Evolutionary conservation across 352 stramenopile genomes (phyloP).

Genomic region (Phytophthora cactorum): DNA sequence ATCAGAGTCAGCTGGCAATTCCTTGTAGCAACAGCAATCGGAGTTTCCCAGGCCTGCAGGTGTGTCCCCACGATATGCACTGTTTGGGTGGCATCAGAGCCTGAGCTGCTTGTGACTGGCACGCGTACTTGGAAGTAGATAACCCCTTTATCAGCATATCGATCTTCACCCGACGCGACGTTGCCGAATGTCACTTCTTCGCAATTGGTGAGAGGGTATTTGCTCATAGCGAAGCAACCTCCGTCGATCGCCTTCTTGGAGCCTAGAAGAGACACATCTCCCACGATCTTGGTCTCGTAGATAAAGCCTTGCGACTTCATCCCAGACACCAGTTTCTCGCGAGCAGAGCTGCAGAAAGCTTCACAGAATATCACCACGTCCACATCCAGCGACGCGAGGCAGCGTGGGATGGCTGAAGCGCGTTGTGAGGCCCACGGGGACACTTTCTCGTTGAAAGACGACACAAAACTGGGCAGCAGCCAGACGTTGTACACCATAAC

Average conservation of each 20-base stretch:
- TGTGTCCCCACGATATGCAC: constrained; percentile 75
- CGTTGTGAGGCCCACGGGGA: constrained; percentile 55
- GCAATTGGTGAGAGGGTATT: constrained; percentile 58
- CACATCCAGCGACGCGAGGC: constrained; percentile 41
- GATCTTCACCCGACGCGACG: constrained; percentile 61
- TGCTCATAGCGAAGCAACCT: constrained; percentile 75
- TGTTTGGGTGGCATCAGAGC: constrained; percentile 25
- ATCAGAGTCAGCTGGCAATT: constrained; percentile 52
- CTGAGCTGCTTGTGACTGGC: constrained; percentile 7
- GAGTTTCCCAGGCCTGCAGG: constrained; percentile 71
- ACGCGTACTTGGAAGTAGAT: constrained; percentile 65
- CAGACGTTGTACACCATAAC: constrained; percentile 82
- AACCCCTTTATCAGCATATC: constrained; percentile 68
- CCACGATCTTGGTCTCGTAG: constrained; percentile 74
- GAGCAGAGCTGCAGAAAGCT: constrained; percentile 56
- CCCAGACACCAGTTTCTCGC: constrained; percentile 54
- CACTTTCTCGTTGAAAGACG: constrained; percentile 68
- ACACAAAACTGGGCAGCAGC: constrained; percentile 66
- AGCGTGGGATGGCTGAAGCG: constrained; percentile 60
- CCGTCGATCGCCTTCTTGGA: constrained; percentile 71
- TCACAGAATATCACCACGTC: constrained; percentile 82
- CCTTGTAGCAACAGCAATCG: constrained; percentile 44
- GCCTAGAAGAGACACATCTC: constrained; percentile 50
- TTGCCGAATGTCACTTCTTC: constrained; percentile 69
- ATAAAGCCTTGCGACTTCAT: constrained; percentile 75